Evolutionary conservation across 2,329 filamentous ascomycete species (phyloP), one percentile per base, ranked within the genome.

Genomic region (Calonectria pauciramosa): DNA sequence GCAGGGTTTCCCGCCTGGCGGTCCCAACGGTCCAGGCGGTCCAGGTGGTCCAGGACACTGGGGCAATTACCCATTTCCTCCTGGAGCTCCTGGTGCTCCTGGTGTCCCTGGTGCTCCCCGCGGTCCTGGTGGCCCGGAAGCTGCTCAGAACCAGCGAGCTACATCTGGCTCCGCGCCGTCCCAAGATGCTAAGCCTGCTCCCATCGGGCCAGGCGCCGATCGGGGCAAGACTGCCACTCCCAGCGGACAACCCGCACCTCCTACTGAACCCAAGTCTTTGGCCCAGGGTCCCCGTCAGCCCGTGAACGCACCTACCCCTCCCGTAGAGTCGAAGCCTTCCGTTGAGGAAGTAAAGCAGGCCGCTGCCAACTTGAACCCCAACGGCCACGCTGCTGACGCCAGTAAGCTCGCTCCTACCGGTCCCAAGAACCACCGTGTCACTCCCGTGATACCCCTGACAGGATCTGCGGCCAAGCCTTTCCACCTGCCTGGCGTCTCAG

Each of bases 301-400:
- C 36, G 83, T 87, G 65, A 84, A 88, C 75, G 89, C 89, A 6
- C 93, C 93, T 7, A 90, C 92, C 7, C 93, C 91, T 54, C 93
- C 93, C 0, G 88, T 92, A 47, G 92, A 94, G 38, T 93, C 93
- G 9, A 95, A 95, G 85, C 92, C 93, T 10, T 90, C 92, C 34
- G 85, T 82, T 18, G 85, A 86, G 49, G 82, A 85, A 36, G 83
- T 86, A 63, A 89, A 88, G 81, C 79, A 86, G 41, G 84, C 86
- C 38, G 88, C 89, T 9, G 89, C 87, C 81, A 83, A 70, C 77
- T 84, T 86, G 26, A 77, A 80, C 13, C 78, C 83, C 32, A 89
- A 87, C 76, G 80, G 83, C 72, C 75, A 84, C 30, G 82, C 86
- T 67, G 83, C 80, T 13, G 84, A 86, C 32, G 75, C 79, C 8